phyloP scores from a whole-genome alignment of 2,329 filamentous ascomycete species.

The Hymenoscyphus fructigenus region DNA sequence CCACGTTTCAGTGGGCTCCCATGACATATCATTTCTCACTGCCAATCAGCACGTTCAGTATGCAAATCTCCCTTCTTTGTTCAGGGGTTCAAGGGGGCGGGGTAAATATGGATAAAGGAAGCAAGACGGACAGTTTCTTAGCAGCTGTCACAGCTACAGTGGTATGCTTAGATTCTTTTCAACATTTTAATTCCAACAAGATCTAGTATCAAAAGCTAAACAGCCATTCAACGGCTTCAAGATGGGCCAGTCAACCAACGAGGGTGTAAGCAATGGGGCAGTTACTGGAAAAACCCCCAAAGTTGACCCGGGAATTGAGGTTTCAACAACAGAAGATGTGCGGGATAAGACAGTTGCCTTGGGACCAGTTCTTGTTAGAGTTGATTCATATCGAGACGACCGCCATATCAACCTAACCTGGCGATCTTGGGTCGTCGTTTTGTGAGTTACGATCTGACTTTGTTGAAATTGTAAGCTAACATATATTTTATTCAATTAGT shows the following conservation, averaged over 20 bases:
- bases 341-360: neutral
- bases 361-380: constrained; percentile 15
- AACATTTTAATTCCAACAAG: neutral
- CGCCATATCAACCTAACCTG: constrained; percentile 51
- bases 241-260: neutral
- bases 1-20: neutral
- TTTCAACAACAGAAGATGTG: neutral
- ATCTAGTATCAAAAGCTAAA: neutral
- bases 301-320: neutral
- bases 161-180: neutral
- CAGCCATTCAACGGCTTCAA: neutral
- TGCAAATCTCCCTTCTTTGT: neutral
- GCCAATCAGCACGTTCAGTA: neutral
- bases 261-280: neutral
- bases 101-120: neutral
- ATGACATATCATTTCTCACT: neutral
- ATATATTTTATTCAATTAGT: constrained; percentile 9
- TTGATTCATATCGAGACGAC: constrained; percentile 31
- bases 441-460: constrained; percentile 37
- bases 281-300: neutral
- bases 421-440: constrained; percentile 53
- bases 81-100: neutral
- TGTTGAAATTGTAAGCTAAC: constrained; percentile 35
- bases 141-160: neutral
- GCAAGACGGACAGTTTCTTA: neutral